Evolutionary conservation across 768 basidiomycete genomes (phyloP), one percentile per base, ranked within the genome.

Genomic region (Mycena amicta): DNA sequence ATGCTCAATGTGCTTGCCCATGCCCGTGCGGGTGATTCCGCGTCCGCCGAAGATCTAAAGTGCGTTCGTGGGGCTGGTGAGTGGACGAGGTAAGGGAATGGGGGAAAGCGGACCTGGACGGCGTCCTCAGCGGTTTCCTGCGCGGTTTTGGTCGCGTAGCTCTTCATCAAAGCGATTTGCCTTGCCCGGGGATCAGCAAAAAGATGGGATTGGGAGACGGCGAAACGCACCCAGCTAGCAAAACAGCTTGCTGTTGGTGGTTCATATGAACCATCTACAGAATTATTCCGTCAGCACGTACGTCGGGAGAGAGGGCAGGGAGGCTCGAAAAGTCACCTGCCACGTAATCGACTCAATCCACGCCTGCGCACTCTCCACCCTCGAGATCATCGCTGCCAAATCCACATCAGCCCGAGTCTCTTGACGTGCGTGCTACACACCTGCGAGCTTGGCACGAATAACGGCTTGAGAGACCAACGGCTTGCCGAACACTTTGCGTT

Each of bases 231-330:
- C 43, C 43, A 45, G 43, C 43, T 8, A 37, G 33, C 16, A 45
- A 45, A 8, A 15, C 20, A 6, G 90, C 83, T 68, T 92, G 90
- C 57, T 92, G 80, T 68, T 86, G 85, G 70, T 93, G 91, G 39
- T 79, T 79, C 93, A 95, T 93, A 55, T 92, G 82, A 63, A 78
- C 85, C 91, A 94, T 93, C 72, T 95, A 93, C 69, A 18, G 18
- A 37, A 8, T 8, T 37, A n/a, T n/a, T n/a, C n/a, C n/a, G n/a
- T n/a, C n/a, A n/a, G n/a, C n/a, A n/a, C n/a, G n/a, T n/a, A n/a
- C n/a, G n/a, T n/a, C n/a, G n/a, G n/a, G 33, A 37, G 8, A 18
- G 18, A 37, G 33, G 18, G 18, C 18, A 37, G 11, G 33, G 11
- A 37, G 33, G 87, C 89, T 0, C 92, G 94, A 53, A 89, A 75